These are phyloP conservation scores for Puccinia hordei DNA, from an alignment of 1,284 basidiomycete species.

Conservation along the genomic window DNA sequence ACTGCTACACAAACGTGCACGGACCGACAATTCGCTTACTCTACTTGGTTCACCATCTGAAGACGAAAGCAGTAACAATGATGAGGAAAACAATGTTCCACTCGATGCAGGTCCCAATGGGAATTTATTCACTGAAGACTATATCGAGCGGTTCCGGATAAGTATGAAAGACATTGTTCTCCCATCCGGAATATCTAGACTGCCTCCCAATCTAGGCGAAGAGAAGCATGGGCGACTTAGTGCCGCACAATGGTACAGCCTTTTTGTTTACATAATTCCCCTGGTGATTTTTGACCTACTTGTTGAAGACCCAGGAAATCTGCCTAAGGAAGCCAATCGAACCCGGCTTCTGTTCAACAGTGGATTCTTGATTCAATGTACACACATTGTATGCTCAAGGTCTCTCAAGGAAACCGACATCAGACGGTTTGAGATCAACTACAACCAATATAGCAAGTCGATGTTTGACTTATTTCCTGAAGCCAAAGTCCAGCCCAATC, in stretches of 20 bases:
- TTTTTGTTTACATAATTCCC: constrained; percentile 22
- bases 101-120: constrained; percentile 2
- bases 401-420: background rate
- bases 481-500: constrained; percentile 13
- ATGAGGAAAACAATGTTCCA: background rate
- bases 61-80: background rate
- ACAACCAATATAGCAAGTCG: background rate
- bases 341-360: background rate
- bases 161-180: constrained; percentile 15
- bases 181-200: background rate
- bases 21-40: background rate
- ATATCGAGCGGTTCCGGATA: background rate
- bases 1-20: background rate
- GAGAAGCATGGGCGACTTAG: constrained; percentile 17
- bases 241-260: constrained; percentile 19
- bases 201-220: no score
- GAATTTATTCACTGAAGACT: constrained; percentile 3
- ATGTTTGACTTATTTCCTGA: no score
- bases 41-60: background rate
- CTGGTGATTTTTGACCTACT: constrained; percentile 6
- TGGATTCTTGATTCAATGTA: constrained; percentile 8
- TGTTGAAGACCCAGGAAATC: background rate
- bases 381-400: constrained; percentile 26
- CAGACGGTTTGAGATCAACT: constrained; percentile 8
- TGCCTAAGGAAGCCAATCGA: constrained; percentile 13